Conservation (phyloP, 2,329 filamentous ascomycete species). For the Truncatella angustata region DNA sequence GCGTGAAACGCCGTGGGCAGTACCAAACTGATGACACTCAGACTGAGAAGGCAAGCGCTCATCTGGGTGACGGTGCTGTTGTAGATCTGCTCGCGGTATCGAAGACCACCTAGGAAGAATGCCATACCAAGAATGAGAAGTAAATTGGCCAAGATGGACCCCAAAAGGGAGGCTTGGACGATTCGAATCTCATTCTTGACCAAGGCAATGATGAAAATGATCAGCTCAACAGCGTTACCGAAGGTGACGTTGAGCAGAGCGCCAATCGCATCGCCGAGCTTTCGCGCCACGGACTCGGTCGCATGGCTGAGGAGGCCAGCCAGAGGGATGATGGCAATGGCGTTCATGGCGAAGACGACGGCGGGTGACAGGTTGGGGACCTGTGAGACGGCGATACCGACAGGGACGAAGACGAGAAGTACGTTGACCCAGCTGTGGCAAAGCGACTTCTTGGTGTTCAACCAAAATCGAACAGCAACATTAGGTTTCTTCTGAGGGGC, state of each 20-base stretch:
- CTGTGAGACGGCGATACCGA: slow-evolving; percentile 67
- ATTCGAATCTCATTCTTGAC: slow-evolving; percentile 84
- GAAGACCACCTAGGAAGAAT: slow-evolving; percentile 81
- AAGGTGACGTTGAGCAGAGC: slow-evolving; percentile 76
- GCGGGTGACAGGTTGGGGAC: slow-evolving; percentile 53
- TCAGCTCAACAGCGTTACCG: slow-evolving; percentile 76
- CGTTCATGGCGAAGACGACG: slow-evolving; percentile 71
- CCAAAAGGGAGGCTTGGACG: slow-evolving; percentile 85
- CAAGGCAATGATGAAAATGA: slow-evolving; percentile 79
- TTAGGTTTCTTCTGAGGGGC: slow-evolving; percentile 27
- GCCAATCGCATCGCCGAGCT: slow-evolving; percentile 70
- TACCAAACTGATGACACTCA: slow-evolving; percentile 86
- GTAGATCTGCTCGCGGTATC: slow-evolving; percentile 90
- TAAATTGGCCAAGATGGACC: slow-evolving; percentile 85
- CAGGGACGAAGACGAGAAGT: slow-evolving; percentile 73
- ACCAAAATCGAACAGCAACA: slow-evolving; percentile 34
- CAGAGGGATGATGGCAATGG: slow-evolving; percentile 71
- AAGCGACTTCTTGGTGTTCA: slow-evolving; percentile 59
- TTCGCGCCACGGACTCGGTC: slow-evolving; percentile 71
- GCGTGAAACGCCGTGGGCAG: slow-evolving; percentile 91
- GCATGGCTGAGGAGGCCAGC: slow-evolving; percentile 71
- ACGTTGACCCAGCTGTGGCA: slow-evolving; percentile 77
- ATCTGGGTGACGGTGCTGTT: slow-evolving; percentile 95
- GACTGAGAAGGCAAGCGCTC: slow-evolving; percentile 87
- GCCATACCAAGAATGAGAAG: slow-evolving; percentile 89